Conservation (phyloP, 805 yeast species). For the Sugiyamaella lignohabitans region DNA sequence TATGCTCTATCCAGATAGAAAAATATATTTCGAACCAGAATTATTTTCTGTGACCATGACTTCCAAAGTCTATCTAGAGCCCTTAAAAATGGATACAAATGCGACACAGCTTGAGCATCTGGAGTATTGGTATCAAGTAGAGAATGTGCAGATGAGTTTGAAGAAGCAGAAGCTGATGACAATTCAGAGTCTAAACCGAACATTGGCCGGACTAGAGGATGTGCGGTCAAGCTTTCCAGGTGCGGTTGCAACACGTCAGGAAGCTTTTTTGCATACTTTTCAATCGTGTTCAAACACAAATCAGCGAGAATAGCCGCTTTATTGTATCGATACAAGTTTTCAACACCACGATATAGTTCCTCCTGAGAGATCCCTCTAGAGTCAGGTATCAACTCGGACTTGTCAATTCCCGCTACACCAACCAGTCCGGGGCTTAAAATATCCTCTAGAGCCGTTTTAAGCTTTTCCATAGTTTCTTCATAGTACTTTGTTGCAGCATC, state of each 20-base stretch:
- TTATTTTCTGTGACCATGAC: constrained; percentile 18
- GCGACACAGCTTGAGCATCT: constrained; percentile 19
- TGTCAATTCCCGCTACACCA: not conserved
- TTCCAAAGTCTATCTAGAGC: constrained; percentile 15
- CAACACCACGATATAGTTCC: constrained; percentile 29
- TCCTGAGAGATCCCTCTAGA: constrained; percentile 21
- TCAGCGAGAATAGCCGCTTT: constrained; percentile 22
- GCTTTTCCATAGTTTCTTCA: constrained; percentile 12
- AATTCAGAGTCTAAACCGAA: not conserved
- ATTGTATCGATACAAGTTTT: constrained; percentile 26
- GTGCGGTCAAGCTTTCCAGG: not conserved
- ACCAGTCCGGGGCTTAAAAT: constrained; percentile 9
- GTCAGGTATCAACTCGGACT: constrained; percentile 1
- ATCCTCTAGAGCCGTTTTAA: constrained; percentile 14
- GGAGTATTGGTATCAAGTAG: too few relatives aligned
- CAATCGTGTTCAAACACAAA: constrained; percentile 15
- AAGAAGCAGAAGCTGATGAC: not conserved
- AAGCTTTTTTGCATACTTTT: constrained; percentile 4
- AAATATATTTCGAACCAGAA: constrained; percentile 23
- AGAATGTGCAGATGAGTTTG: not conserved
- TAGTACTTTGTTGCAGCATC: constrained; percentile 10
- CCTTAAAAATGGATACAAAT: constrained; percentile 12
- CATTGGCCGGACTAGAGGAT: too few relatives aligned
- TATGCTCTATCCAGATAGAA: constrained; percentile 28
- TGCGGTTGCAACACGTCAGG: not conserved